Evolutionary conservation across 352 stramenopile genomes (phyloP), one percentile per base, ranked within the genome.

Genomic region (Pythium coloratum): DNA sequence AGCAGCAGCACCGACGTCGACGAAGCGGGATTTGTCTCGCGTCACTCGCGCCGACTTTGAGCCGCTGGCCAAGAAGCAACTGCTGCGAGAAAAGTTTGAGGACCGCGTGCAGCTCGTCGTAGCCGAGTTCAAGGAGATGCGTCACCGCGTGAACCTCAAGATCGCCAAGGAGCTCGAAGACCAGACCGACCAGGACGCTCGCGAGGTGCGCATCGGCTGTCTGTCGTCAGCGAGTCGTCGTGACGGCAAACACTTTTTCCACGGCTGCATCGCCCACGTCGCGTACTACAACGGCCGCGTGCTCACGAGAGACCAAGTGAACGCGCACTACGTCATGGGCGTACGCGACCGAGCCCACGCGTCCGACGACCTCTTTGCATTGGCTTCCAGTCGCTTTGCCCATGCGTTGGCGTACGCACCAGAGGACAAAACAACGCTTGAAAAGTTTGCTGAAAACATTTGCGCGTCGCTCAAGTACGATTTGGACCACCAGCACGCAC

Each of bases 201-300:
- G 82, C 0, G 76, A 89, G 55, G 70, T 95, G 6, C 78, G 88
- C 6, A 90, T 97, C 24, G 91, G 90, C 0, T 91, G 81, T 33
- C 59, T 91, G 18, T 92, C 82, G 8, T 85, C 81, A 1, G 75
- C 77, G 7, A 75, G 77, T 8, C 81, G 80, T 5, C 75, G 69
- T 33, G 83, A 95, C 47, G 86, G 86, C 13, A 95, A 94, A 40
- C 80, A 92, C 57, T 97, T 92, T 69, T 97, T 97, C 66, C 76
- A 91, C 18, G 91, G 91, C 3, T 64, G 69, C 13, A 82, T 97
- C 30, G 86, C 87, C 18, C 90, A 96, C 56, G 84, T 97, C 7
- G 88, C 87, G 12, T 94, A 91, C 58, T 97, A 95, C 76, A 86
- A 84, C 38, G 75, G 75, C 8, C 62, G 69, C 9, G 66, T 71